These are phyloP conservation scores for Coprinopsis marcescibilis DNA, from an alignment of 768 basidiomycete genomes.

Conservation along the genomic window DNA sequence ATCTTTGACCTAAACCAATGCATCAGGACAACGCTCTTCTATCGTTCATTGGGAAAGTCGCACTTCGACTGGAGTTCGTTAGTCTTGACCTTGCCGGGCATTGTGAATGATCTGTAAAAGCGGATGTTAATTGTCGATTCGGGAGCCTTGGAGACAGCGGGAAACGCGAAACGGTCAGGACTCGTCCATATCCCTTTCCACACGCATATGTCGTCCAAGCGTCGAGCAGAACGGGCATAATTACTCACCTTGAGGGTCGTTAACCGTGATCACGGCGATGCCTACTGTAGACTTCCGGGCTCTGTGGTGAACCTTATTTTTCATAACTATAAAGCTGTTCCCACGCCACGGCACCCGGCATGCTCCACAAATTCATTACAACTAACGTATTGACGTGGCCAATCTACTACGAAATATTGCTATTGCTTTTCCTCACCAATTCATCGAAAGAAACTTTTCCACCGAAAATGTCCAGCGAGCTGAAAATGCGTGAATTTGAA, in stretches of 20 bases:
- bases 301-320: slow-evolving; percentile 41
- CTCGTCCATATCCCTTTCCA: too few species aligned
- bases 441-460: slow-evolving; percentile 62
- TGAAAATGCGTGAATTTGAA: too few species aligned
- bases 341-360: slow-evolving; percentile 23
- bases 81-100: slow-evolving; percentile 92
- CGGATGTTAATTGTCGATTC: slow-evolving; percentile 5
- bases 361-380: slow-evolving; percentile 22
- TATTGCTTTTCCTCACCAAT: slow-evolving; percentile 32
- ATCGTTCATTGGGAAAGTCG: slow-evolving; percentile 23
- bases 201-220: neutral
- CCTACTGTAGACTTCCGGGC: slow-evolving; percentile 23
- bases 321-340: slow-evolving; percentile 37
- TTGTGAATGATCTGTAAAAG: slow-evolving; percentile 38
- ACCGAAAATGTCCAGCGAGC: slow-evolving; percentile 67
- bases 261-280: slow-evolving; percentile 29
- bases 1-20: slow-evolving; percentile 73
- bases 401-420: neutral
- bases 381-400: too few species aligned
- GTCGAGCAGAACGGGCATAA: slow-evolving; percentile 13
- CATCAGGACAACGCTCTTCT: slow-evolving; percentile 14
- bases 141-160: too few species aligned
- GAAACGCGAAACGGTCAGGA: too few species aligned
- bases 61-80: slow-evolving; percentile 96
- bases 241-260: slow-evolving; percentile 42